A percentile compares a stretch with the other conserved stretches of the same genome.
Conservation (phyloP, 305 asterid genomes). For the Plantago coronopus region DNA sequence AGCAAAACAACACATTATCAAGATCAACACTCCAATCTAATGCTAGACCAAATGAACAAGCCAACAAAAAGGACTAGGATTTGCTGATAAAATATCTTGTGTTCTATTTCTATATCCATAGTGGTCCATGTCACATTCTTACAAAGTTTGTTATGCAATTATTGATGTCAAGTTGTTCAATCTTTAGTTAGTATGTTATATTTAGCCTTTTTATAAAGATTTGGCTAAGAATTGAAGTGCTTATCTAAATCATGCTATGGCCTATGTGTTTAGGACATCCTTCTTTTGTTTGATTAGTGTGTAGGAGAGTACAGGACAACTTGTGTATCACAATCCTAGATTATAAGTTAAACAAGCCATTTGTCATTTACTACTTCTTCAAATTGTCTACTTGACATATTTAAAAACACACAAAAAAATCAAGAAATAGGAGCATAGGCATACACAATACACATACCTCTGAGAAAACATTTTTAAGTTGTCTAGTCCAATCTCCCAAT, state of each 20-base stretch:
- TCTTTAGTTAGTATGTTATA: neutral
- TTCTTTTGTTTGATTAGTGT: too few species aligned
- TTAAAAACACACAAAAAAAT: neutral
- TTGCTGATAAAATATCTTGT: neutral
- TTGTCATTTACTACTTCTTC: too few species aligned
- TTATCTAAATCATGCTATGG: neutral
- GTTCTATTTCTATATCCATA: neutral
- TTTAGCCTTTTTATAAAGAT: neutral
- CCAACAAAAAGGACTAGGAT: neutral
- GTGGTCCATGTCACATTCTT: neutral
- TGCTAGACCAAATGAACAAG: neutral
- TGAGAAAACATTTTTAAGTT: constrained; percentile 64
- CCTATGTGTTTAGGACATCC: too few species aligned
- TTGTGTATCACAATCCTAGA: too few species aligned
- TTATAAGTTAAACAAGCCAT: too few species aligned
- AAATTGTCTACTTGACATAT: neutral
- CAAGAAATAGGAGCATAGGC: constrained; percentile 41
- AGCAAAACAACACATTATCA: neutral
- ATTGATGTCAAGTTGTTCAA: neutral
- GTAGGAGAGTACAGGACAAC: neutral
- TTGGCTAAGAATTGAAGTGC: neutral
- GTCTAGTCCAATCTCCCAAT: constrained; percentile 89
- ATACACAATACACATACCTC: constrained; percentile 37
- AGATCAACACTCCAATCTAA: neutral
- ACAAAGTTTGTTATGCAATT: constrained; percentile 5